phyloP scores from a whole-genome alignment of 768 basidiomycete species.

The Leccinum uliginosum region DNA sequence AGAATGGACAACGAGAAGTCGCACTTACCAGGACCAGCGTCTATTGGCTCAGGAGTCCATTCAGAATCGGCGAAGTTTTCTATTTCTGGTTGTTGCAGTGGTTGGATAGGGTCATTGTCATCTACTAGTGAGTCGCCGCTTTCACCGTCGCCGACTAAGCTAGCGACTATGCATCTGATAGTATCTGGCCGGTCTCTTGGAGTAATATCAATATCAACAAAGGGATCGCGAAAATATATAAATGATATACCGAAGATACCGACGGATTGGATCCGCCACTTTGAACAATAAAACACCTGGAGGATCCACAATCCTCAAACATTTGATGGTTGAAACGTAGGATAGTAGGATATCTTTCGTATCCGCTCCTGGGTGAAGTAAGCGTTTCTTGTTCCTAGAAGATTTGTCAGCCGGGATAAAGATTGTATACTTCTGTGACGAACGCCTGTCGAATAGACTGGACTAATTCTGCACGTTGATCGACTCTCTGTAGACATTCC shows the following conservation, averaged over 20 bases:
- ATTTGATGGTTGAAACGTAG: slow-evolving; percentile 91
- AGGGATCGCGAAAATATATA: background rate
- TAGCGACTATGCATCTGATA: slow-evolving; percentile 88
- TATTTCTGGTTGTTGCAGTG: slow-evolving; percentile 66
- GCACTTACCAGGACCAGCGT: slow-evolving; percentile 84
- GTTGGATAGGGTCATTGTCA: slow-evolving; percentile 76
- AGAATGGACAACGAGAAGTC: background rate
- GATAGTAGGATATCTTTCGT: slow-evolving; percentile 85
- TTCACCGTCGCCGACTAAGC: slow-evolving; percentile 82
- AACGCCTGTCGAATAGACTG: slow-evolving; percentile 77
- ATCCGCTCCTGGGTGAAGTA: slow-evolving; percentile 94
- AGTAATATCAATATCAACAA: slow-evolving; percentile 2
- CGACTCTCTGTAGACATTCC: slow-evolving; percentile 79
- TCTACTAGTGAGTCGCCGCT: slow-evolving; percentile 79
- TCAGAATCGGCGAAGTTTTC: slow-evolving; percentile 90
- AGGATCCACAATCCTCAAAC: slow-evolving; percentile 86
- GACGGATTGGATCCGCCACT: slow-evolving; percentile 88
- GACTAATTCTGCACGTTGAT: slow-evolving; percentile 74
- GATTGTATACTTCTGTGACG: slow-evolving; percentile 4
- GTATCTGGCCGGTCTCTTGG: slow-evolving; percentile 83
- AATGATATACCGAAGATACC: slow-evolving; percentile 67
- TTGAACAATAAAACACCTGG: slow-evolving; percentile 90
- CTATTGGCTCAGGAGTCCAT: slow-evolving; percentile 95
- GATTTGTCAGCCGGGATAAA: slow-evolving; percentile 4
- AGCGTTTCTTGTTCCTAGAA: slow-evolving; percentile 72